These are phyloP conservation scores for Didymella lethalis DNA, from an alignment of 2,329 filamentous ascomycete genomes.

Conservation along the genomic window DNA sequence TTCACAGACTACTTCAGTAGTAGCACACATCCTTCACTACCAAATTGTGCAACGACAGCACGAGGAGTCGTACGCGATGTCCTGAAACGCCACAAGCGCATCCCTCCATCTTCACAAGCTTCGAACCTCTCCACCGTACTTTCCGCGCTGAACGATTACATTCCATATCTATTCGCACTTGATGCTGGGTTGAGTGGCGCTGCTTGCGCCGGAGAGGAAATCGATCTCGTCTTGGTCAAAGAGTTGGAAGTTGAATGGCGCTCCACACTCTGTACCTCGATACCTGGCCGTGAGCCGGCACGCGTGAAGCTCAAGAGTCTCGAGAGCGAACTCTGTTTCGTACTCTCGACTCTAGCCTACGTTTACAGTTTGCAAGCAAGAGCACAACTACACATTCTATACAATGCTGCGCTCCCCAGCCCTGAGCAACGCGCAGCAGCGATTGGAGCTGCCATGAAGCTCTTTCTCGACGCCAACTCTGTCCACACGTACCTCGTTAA, in stretches of 20 bases:
- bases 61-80: conserved; percentile 83
- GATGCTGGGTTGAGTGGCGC: conserved; percentile 73
- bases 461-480: conserved; percentile 78
- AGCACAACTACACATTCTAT: conserved; percentile 74
- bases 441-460: conserved; percentile 76
- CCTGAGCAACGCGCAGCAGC: conserved; percentile 72
- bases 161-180: conserved; percentile 83
- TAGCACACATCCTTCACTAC: conserved; percentile 86
- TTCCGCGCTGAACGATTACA: conserved; percentile 74
- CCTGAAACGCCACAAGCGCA: conserved; percentile 87
- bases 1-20: conserved; percentile 80
- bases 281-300: conserved; percentile 65
- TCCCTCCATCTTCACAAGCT: conserved; percentile 74
- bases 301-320: conserved; percentile 76
- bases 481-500: conserved; percentile 76
- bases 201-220: conserved; percentile 64
- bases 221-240: conserved; percentile 72
- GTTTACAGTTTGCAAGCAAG: conserved; percentile 77
- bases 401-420: conserved; percentile 64
- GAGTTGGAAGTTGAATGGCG: conserved; percentile 81
- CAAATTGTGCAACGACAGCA: conserved; percentile 80
- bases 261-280: conserved; percentile 73
- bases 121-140: conserved; percentile 75
- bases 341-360: conserved; percentile 78
- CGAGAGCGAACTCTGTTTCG: conserved; percentile 84